phyloP scores from a whole-genome alignment of 805 yeast species.

The Candida patagonica region DNA sequence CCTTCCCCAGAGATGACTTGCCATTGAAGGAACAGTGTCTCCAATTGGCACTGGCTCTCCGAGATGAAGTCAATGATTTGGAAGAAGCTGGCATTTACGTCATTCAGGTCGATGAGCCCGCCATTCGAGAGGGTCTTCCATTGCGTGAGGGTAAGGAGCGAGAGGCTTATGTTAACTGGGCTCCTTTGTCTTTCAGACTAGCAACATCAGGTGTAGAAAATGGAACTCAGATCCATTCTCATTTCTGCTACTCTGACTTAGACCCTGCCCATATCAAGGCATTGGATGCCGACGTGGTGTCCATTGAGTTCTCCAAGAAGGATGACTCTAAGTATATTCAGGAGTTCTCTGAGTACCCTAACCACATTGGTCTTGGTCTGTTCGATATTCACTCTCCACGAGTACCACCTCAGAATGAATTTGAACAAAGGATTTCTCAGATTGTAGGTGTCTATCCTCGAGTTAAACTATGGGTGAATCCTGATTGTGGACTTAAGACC shows the following conservation, averaged over 20 bases:
- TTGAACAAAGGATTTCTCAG: conserved; percentile 84
- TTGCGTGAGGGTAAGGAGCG: conserved; percentile 97
- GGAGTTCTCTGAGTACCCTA: conserved; percentile 97
- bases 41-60: conserved; percentile 94
- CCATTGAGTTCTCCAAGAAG: conserved; percentile 99
- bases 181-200: conserved; percentile 98
- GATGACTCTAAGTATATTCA: conserved; percentile 97
- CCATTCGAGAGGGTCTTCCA: conserved; percentile 99
- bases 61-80: conserved; percentile 97
- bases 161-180: conserved; percentile 94
- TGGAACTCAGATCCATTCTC: conserved; percentile 97
- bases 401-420: conserved; percentile 96
- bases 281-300: conserved; percentile 98
- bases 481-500: conserved; percentile 99
- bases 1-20: conserved; percentile 99
- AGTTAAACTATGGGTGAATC: conserved; percentile 99
- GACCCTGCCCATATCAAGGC: conserved; percentile 99
- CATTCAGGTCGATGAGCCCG: conserved; percentile 99
- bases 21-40: conserved; percentile 87
- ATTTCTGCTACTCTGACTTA: conserved; percentile 99
- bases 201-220: conserved; percentile 97
- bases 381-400: conserved; percentile 99
- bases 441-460: conserved; percentile 96
- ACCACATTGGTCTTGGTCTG: conserved; percentile 98
- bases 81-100: conserved; percentile 97